Percentiles rank a stretch among this genome's conserved stretches.
phyloP scores from a whole-genome alignment of 371 early-diverging fungal species.

The Mortierella sp. region DNA sequence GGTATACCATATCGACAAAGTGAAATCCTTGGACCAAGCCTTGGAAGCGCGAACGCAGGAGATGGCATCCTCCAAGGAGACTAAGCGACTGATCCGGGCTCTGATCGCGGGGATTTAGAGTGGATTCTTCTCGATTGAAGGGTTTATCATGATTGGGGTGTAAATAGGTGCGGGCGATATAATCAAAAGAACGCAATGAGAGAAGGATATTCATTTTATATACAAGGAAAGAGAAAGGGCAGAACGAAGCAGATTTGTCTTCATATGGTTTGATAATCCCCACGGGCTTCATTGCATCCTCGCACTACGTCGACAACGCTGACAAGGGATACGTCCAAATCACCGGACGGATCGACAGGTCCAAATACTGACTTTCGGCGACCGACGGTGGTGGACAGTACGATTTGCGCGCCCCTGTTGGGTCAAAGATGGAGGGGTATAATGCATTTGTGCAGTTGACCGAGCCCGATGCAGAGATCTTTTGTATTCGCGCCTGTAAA shows the following conservation, averaged over 20 bases:
- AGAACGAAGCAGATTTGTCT: not conserved
- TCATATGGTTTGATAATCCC: too few species aligned
- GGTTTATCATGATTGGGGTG: not conserved
- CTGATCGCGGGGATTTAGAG: conserved; percentile 24
- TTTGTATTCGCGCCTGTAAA: conserved; percentile 70
- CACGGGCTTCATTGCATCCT: conserved; percentile 63
- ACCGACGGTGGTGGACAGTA: conserved; percentile 69
- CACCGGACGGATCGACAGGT: conserved; percentile 67
- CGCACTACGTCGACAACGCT: conserved; percentile 61
- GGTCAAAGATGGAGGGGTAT: conserved; percentile 65
- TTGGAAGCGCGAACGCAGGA: conserved; percentile 20
- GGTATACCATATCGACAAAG: conserved; percentile 1
- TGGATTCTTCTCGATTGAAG: conserved; percentile 7
- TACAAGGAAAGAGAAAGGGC: not conserved
- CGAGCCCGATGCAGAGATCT: conserved; percentile 64
- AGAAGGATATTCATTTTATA: not conserved
- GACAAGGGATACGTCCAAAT: conserved; percentile 63
- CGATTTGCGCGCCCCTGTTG: conserved; percentile 63
- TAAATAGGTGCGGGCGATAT: not conserved
- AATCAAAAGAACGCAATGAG: not conserved
- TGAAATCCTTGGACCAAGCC: conserved; percentile 11
- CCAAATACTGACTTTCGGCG: conserved; percentile 56
- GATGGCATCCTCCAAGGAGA: conserved; percentile 22
- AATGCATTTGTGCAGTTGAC: conserved; percentile 63
- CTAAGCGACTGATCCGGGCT: conserved; percentile 17